Evolutionary conservation across 371 early-diverging fungal species (phyloP).

Genomic region (Lichtheimia ornata): DNA sequence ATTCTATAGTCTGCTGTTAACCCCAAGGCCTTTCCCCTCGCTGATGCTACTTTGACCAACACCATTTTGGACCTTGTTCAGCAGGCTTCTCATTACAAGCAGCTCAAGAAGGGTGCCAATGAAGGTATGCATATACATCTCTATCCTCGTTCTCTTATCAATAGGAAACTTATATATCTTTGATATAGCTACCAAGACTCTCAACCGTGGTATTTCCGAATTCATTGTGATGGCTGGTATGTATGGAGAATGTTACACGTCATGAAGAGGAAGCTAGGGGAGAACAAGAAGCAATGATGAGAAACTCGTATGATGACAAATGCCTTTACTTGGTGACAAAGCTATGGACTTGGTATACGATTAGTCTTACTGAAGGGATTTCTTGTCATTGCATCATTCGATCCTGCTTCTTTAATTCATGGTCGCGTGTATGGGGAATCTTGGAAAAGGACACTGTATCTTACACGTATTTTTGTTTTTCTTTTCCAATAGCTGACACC

Average conservation of each 20-base stretch:
- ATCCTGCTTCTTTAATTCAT: not conserved
- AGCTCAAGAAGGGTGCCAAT: conserved; percentile 99
- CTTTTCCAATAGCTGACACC: conserved; percentile 76
- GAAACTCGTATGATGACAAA: conserved; percentile 14
- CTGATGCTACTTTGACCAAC: conserved; percentile 90
- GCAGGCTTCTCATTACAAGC: conserved; percentile 98
- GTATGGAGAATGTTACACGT: conserved; percentile 12
- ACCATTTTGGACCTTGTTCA: conserved; percentile 95
- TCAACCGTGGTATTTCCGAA: conserved; percentile 99
- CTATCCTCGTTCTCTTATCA: not conserved
- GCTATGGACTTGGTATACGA: conserved; percentile 19
- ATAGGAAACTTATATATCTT: not conserved
- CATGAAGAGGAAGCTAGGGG: not conserved
- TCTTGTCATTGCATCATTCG: not conserved
- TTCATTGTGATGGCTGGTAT: conserved; percentile 96
- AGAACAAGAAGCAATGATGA: conserved; percentile 7
- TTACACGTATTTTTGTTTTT: conserved; percentile 2
- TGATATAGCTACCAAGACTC: conserved; percentile 90
- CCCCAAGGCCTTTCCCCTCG: conserved; percentile 91
- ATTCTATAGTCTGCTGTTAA: conserved; percentile 40
- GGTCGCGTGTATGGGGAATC: no score
- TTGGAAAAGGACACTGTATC: not conserved
- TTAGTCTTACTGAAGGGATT: conserved; percentile 29
- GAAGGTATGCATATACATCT: conserved; percentile 63
- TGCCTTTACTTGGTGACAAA: conserved; percentile 18